phyloP scores from a whole-genome alignment of 352 stramenopile genomes.

The Aphanomyces cochlioides region DNA sequence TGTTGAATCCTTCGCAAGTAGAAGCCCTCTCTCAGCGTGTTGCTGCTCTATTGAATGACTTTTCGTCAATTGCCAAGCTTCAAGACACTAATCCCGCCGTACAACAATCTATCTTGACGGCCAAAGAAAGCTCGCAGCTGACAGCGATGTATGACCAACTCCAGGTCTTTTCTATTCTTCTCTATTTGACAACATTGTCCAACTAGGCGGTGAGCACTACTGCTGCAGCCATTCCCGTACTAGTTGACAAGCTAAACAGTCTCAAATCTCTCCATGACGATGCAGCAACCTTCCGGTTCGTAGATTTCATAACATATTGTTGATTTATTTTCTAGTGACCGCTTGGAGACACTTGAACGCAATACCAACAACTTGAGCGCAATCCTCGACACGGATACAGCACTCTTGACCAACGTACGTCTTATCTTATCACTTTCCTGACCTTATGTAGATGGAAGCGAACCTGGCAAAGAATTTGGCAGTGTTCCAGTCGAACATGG shows the following conservation, averaged over 20 bases:
- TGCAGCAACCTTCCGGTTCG: constrained; percentile 20
- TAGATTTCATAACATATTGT: not conserved
- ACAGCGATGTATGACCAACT: constrained; percentile 71
- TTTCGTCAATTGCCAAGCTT: constrained; percentile 73
- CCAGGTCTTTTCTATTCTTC: not conserved
- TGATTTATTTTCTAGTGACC: constrained; percentile 38
- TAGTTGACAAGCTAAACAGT: constrained; percentile 69
- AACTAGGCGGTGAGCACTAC: constrained; percentile 50
- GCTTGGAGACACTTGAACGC: constrained; percentile 61
- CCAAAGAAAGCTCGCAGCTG: constrained; percentile 63
- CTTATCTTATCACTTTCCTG: not conserved
- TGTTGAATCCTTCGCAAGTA: constrained; percentile 75
- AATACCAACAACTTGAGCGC: constrained; percentile 49
- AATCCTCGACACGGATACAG: constrained; percentile 61
- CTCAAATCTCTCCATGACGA: constrained; percentile 75
- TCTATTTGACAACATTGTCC: not conserved
- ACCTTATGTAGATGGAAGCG: constrained; percentile 56
- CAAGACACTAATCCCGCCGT: constrained; percentile 59
- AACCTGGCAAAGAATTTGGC: constrained; percentile 69
- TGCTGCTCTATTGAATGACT: constrained; percentile 68
- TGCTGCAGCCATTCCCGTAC: constrained; percentile 49
- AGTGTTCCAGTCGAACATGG: constrained; percentile 74
- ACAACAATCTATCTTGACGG: constrained; percentile 50
- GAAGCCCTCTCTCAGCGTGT: constrained; percentile 75
- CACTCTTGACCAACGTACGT: constrained; percentile 67